Base-by-base conservation (phyloP, 2,329 filamentous ascomycete species). In the Rutstroemia sp. region DNA sequence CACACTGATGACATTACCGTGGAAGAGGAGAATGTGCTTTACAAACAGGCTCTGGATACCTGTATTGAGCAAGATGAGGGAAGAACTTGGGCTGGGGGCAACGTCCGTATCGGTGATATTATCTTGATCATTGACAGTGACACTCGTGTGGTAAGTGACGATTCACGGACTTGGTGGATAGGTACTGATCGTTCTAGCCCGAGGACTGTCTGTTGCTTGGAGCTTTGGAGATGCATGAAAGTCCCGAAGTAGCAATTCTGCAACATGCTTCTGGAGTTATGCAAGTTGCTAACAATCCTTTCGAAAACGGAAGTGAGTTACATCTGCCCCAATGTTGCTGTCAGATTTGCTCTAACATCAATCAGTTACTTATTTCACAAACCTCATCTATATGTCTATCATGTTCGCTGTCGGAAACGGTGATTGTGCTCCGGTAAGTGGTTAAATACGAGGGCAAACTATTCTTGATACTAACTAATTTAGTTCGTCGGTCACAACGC, bases 401-500 rank as follows among this genome's bases (percentile, higher is more conserved):
- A 77, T 79, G 25, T 90, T 84, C 65, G 81, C 83, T 19, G 85
- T 89, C 27, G 80, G 82, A 6, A 85, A 81, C 51, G 87, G 87
- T 4, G 87, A 91, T 53, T 80, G 86, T 6, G 61, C 62, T 49
- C 62, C 61, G 1, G 54, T 57, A 39, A 17, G 50, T 49, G n/a
- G 8, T 34, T 10, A 39, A 10, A 30, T 1, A 47, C 6, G 4
- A 21, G 1, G 23, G 4, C 51, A 14, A 7, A 19, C 17, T 27
- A 12, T 25, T 45, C 16, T 16, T n/a, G 23, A 21, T 25, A 16
- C n/a, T 57, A 9, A 41, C 19, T 4, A 6, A 37, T 27, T 8
- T 41, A 47, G 42, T 90, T 90, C 63, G 87, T 90, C 59, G 87
- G 87, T 0, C 87, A 90, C 73, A 90, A 90, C 65, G 87, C 87